These are phyloP conservation scores for Ganoderma sinense DNA, from an alignment of 1,284 basidiomycete species.

Conservation along the genomic window DNA sequence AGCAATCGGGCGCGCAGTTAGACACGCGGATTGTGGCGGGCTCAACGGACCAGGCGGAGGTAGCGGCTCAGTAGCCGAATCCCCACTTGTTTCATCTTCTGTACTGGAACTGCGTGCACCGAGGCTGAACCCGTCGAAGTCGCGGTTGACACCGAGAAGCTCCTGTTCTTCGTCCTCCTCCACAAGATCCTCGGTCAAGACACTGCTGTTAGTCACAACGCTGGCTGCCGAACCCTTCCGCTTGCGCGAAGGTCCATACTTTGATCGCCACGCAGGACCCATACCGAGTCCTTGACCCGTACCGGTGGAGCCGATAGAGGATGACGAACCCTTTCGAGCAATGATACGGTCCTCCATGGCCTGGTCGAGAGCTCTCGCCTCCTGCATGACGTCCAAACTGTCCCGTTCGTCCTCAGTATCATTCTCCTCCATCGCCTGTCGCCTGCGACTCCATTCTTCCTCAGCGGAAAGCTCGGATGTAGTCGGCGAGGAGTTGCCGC, in stretches of 20 bases:
- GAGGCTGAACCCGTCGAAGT: conserved; percentile 63
- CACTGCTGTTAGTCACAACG: conserved; percentile 67
- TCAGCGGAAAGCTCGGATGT: conserved; percentile 68
- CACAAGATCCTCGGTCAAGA: conserved; percentile 79
- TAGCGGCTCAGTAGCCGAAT: conserved; percentile 37
- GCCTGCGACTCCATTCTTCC: conserved; percentile 84
- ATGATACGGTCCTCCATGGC: conserved; percentile 84
- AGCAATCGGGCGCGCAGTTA: conserved; percentile 34
- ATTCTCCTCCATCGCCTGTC: conserved; percentile 69
- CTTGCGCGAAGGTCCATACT: conserved; percentile 63
- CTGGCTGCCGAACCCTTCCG: conserved; percentile 78
- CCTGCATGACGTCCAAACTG: conserved; percentile 67
- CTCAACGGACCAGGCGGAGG: conserved; percentile 23
- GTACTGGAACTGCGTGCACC: conserved; percentile 45
- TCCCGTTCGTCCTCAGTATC: conserved; percentile 61
- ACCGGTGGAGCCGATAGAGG: conserved; percentile 66
- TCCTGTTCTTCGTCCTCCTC: conserved; percentile 83
- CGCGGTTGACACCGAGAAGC: conserved; percentile 70
- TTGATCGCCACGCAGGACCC: conserved; percentile 69
- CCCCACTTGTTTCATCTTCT: conserved; percentile 45
- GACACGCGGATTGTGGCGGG: conserved; percentile 24
- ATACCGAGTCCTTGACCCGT: conserved; percentile 54
- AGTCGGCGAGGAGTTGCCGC: conserved; percentile 55
- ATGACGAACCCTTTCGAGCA: conserved; percentile 73
- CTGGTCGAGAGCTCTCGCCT: conserved; percentile 79